Percentiles rank a stretch among this genome's conserved stretches.
Conservation (phyloP, 257 asterid genomes). For the Jacaranda mimosifolia region DNA sequence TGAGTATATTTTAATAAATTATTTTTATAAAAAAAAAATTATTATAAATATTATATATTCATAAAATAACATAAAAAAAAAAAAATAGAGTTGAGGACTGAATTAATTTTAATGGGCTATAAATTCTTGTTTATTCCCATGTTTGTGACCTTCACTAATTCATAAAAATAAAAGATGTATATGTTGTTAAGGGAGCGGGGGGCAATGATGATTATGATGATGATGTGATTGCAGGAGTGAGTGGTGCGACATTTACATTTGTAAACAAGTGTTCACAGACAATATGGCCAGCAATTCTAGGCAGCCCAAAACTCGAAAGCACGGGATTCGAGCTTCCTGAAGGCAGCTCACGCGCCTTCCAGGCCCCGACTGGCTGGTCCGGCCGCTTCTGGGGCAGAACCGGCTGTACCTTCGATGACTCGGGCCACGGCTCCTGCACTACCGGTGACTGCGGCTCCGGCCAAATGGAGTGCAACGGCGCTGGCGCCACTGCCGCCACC, state of each 20-base stretch:
- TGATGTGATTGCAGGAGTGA: slow-evolving; percentile 28
- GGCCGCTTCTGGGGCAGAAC: slow-evolving; percentile 88
- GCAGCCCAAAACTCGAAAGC: slow-evolving; percentile 56
- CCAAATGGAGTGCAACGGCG: slow-evolving; percentile 73
- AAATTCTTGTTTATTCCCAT: not conserved
- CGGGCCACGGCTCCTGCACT: slow-evolving; percentile 65
- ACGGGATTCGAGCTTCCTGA: slow-evolving; percentile 74
- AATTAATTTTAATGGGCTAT: too few species aligned
- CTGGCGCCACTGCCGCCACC: slow-evolving; percentile 79
- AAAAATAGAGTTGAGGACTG: too few species aligned
- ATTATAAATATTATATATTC: too few species aligned
- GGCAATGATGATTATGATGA: too few species aligned
- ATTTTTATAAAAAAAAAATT: too few species aligned
- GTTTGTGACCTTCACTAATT: not conserved
- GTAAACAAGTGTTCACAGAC: slow-evolving; percentile 72
- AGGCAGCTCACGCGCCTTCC: slow-evolving; percentile 62
- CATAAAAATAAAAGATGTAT: too few species aligned
- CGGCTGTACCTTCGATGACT: slow-evolving; percentile 65
- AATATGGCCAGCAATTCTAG: slow-evolving; percentile 81
- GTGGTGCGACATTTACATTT: slow-evolving; percentile 68
- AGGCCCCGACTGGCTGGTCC: slow-evolving; percentile 84
- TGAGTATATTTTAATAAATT: too few species aligned
- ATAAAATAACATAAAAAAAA: too few species aligned
- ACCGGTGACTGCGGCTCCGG: slow-evolving; percentile 85
- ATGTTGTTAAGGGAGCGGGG: too few species aligned